These are phyloP conservation scores for Pyrrhoderma noxium DNA, from an alignment of 1,284 basidiomycete species.

Conservation along the genomic window DNA sequence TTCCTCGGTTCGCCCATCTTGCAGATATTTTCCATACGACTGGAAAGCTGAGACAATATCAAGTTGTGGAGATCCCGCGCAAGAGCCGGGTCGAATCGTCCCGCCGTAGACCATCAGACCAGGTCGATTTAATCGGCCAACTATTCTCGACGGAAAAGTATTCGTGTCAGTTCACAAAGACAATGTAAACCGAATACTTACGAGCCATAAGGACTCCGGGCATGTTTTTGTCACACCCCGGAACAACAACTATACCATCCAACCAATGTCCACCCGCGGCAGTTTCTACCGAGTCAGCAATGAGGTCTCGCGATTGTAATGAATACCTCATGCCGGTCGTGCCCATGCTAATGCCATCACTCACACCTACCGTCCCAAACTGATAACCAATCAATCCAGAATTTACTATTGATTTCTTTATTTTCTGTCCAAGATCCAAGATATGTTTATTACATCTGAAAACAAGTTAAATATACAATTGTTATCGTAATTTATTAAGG, in stretches of 20 bases:
- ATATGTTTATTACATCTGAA: conserved; percentile 87
- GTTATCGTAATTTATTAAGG: conserved; percentile 1
- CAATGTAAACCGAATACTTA: conserved; percentile 35
- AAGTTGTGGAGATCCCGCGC: conserved; percentile 70
- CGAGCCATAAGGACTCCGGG: conserved; percentile 91
- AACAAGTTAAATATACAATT: conserved; percentile 8
- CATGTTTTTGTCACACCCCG: conserved; percentile 98
- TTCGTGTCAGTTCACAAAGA: conserved; percentile 24
- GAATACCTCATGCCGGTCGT: conserved; percentile 91
- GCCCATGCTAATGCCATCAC: conserved; percentile 97
- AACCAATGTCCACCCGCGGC: conserved; percentile 97
- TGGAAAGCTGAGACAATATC: conserved; percentile 97
- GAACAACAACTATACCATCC: conserved; percentile 95
- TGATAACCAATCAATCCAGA: conserved; percentile 89
- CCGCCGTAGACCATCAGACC: conserved; percentile 97
- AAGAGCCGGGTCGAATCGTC: conserved; percentile 85
- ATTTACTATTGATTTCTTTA: conserved; percentile 74
- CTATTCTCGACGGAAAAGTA: conserved; percentile 40
- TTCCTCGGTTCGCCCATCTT: conserved; percentile 76
- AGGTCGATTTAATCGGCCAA: conserved; percentile 90
- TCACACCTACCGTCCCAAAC: conserved; percentile 95
- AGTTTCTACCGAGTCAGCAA: conserved; percentile 94
- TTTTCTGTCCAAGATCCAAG: conserved; percentile 78
- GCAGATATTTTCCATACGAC: conserved; percentile 87
- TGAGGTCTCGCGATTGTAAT: conserved; percentile 91